Evolutionary conservation across 2,329 filamentous ascomycete genomes (phyloP), one percentile per base, ranked within the genome.

Genomic region (Apiospora hydei): DNA sequence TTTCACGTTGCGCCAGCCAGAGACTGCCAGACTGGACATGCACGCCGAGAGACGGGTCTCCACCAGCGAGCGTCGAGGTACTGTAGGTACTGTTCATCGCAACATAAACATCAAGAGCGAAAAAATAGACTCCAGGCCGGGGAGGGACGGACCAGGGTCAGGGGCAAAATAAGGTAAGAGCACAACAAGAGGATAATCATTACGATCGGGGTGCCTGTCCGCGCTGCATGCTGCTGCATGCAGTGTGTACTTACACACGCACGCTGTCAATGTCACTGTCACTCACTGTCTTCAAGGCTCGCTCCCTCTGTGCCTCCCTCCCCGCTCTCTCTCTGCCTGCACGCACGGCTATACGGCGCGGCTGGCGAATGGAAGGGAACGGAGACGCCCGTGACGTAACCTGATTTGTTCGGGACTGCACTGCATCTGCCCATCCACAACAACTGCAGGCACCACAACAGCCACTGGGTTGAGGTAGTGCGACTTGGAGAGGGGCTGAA

Each of bases 321-420:
- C 34, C 5, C 34, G 3, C 34, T 38, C 34, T 38, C 34, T 38
- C 34, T 38, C 34, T 38, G 5, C 7, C 34, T 43, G 13, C 41
- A 43, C 10, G 57, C 57, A 64, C 57, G 57, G 57, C 57, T 64
- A 64, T 41, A 24, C 57, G 57, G 57, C 57, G 57, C 57, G 34
- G 57, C 57, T 64, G 57, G 57, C 57, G 57, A 64, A 41, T 64
- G 10, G 57, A 41, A 64, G 34, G 18, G 57, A 64, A 21, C n/a
- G 18, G 41, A 64, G 57, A 41, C 34, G 34, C 21, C 34, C 57
- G 57, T 64, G 57, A 64, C 57, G 57, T 64, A 64, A 64, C 57
- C 34, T 64, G 57, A 64, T 64, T 64, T 41, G 57, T 18, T 41
- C 57, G 34, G 57, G 57, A 64, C n/a, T 64, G 34, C 30, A 64